phyloP scores from a whole-genome alignment of 2,329 filamentous ascomycete species.

The Colletotrichum sp. region DNA sequence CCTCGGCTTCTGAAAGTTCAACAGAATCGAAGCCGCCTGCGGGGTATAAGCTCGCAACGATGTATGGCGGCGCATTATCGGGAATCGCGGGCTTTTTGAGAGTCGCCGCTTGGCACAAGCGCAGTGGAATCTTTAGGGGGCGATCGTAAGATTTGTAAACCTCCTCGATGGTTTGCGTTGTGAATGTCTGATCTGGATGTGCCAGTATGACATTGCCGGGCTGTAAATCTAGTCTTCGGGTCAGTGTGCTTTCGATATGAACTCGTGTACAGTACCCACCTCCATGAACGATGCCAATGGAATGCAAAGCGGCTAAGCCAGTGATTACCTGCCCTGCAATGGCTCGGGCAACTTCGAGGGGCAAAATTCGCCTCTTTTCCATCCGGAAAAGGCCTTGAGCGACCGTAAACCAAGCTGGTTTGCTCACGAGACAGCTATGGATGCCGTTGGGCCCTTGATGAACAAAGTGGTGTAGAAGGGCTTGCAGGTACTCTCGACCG shows the following conservation, averaged over 20 bases:
- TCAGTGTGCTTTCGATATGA: background rate
- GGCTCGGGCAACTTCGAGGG: background rate
- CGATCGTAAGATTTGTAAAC: background rate
- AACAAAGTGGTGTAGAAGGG: rapidly evolving
- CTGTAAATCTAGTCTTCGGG: background rate
- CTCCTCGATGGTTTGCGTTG: background rate
- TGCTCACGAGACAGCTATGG: background rate
- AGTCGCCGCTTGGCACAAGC: background rate
- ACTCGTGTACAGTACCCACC: background rate
- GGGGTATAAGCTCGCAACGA: background rate
- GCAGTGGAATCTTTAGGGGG: background rate
- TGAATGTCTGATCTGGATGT: background rate
- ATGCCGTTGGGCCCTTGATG: background rate
- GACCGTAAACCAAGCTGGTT: background rate
- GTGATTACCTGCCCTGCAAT: rapidly evolving
- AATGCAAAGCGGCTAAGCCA: background rate
- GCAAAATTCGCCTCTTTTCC: background rate
- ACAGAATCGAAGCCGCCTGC: rapidly evolving
- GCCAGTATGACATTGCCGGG: background rate
- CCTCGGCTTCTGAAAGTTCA: background rate
- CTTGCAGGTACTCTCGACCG: background rate
- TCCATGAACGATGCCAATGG: background rate
- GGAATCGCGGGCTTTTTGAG: background rate
- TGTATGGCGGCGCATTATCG: background rate
- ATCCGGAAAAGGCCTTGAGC: background rate